Evolutionary conservation across 306 rosid species (phyloP).

Genomic region (Trifolium dubium): DNA sequence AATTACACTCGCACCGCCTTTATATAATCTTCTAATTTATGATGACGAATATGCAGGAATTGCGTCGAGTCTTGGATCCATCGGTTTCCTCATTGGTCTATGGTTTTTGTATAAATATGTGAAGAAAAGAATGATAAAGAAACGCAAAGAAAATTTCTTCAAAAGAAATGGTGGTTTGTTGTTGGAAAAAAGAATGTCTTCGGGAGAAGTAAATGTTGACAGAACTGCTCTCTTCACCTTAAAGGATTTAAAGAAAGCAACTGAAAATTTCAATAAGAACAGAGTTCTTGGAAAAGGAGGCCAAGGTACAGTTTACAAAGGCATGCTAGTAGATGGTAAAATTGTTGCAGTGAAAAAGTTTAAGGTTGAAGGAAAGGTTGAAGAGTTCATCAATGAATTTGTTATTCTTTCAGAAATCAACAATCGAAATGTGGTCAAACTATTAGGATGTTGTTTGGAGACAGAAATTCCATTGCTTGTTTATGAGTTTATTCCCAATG

Average conservation of each 20-base stretch:
- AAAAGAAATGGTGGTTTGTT: conserved; percentile 49
- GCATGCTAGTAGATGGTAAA: conserved; percentile 43
- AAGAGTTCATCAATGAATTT: conserved; percentile 49
- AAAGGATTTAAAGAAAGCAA: conserved; percentile 47
- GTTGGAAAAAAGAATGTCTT: conserved; percentile 38
- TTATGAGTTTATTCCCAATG: conserved; percentile 51
- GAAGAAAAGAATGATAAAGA: conserved; percentile 14
- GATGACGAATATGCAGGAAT: conserved; percentile 34
- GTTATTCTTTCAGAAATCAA: conserved; percentile 48
- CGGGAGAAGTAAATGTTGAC: conserved; percentile 35
- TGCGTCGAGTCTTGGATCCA: conserved; percentile 43
- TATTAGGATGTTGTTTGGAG: conserved; percentile 49
- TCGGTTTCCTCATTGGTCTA: conserved; percentile 25
- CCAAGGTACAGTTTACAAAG: conserved; percentile 54
- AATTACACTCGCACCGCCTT: background rate
- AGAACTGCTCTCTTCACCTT: conserved; percentile 31
- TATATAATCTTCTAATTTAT: background rate
- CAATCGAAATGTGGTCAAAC: conserved; percentile 45
- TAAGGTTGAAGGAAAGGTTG: conserved; percentile 40
- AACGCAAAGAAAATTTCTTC: conserved; percentile 40
- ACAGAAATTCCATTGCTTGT: conserved; percentile 42
- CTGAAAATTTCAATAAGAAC: conserved; percentile 38
- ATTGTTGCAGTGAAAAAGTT: conserved; percentile 48
- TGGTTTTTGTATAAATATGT: conserved; percentile 34
- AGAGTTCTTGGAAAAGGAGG: conserved; percentile 53